phyloP scores from a whole-genome alignment of 495 filamentous ascomycete species.

The Opeltia flavorubescens region DNA sequence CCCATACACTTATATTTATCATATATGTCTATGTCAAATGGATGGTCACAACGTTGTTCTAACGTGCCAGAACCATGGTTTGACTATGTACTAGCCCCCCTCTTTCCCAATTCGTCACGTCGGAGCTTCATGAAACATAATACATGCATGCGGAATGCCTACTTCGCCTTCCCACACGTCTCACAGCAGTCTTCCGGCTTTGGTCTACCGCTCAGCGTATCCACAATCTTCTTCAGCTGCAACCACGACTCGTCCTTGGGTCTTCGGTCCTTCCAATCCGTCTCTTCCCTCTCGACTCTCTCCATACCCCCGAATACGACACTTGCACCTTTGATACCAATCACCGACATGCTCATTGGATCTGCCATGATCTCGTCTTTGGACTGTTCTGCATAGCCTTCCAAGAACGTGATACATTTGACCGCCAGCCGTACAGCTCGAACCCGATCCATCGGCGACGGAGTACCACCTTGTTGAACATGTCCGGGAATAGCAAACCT shows the following conservation, averaged over 20 bases:
- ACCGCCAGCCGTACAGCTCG: conserved; percentile 85
- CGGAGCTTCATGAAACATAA: not conserved
- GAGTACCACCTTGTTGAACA: conserved; percentile 90
- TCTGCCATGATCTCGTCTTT: conserved; percentile 55
- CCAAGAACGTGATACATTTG: conserved; percentile 78
- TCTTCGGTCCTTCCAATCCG: conserved; percentile 81
- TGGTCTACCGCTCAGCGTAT: conserved; percentile 66
- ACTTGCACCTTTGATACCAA: conserved; percentile 81
- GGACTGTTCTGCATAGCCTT: conserved; percentile 54
- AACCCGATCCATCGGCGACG: conserved; percentile 89
- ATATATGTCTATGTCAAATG: not conserved
- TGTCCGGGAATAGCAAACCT: conserved; percentile 88
- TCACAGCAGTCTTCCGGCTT: conserved; percentile 15
- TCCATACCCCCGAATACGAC: conserved; percentile 77
- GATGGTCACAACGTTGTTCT: not conserved
- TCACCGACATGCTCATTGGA: conserved; percentile 58
- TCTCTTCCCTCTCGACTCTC: conserved; percentile 65
- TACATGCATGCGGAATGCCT: not conserved
- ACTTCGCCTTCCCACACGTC: conserved; percentile 10
- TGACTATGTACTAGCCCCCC: not conserved
- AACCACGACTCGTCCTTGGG: conserved; percentile 83
- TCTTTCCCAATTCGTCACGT: not conserved
- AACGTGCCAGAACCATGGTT: not conserved
- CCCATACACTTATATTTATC: not conserved
- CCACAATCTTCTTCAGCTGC: conserved; percentile 62